Base-by-base conservation (phyloP, 176 grass and related monocot genomes). In the Urochloa ruziziensis region DNA sequence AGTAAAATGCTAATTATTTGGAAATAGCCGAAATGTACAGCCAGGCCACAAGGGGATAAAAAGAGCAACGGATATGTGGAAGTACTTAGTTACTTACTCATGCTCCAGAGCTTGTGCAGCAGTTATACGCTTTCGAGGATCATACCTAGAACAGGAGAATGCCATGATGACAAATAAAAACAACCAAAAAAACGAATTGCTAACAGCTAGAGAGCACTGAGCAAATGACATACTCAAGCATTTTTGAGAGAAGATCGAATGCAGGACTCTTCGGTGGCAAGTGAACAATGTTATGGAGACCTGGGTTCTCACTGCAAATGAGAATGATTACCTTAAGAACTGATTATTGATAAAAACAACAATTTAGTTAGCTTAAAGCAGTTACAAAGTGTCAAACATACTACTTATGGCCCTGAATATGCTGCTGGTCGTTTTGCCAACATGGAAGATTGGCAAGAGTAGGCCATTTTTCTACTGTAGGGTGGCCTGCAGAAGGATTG, bases 391-490 rank as follows among this genome's bases (percentile, higher is more conserved):
- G 43, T 42, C 23, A 23, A 78, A 96, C 93, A 87, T 89, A 99
- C 96, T 99, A 94, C 67, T 96, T 96, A 80, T 88, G 91, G 10
- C 85, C 89, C 69, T 99, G 96, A 85, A 96, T 96, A 67, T 96
- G 88, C 73, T 99, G 93, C 37, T 93, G 96, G 28, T 99, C 96
- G 6, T 90, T 94, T 87, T 81, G 85, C 96, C 96, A 96, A 76
- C 78, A 88, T 48, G 91, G 91, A 90, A 99, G 93, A 86, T 96
- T 90, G n/a, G 86, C 91, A 77, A 99, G 87, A 66, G 91, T 99
- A 61, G 96, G 96, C 96, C 96, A 99, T 73, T 95, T 99, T 73
- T 99, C 96, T 83, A 89, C 82, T 72, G 93, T 99, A 69, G 96
- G 96, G 82, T 99, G 96, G 34, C 93, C 96, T 99, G 70, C 40